Conservation (phyloP, 352 stramenopile genomes). For the Peronospora destructor region DNA sequence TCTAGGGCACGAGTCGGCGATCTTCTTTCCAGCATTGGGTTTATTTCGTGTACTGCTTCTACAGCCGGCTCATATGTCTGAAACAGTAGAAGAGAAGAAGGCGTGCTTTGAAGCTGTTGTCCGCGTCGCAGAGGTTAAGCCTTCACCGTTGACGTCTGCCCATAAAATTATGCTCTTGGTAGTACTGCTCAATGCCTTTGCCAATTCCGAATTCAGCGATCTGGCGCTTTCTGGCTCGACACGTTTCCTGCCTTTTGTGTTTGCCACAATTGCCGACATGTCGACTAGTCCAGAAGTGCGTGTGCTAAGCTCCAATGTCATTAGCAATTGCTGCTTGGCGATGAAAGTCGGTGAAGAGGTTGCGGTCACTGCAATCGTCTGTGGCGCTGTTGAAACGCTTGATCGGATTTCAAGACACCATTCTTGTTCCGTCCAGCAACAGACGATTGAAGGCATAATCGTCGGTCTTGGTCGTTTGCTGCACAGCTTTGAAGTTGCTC, state of each 20-base stretch:
- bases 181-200: constrained; percentile 61
- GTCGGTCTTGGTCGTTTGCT: constrained; percentile 57
- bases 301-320: constrained; percentile 48
- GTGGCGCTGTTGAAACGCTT: constrained; percentile 58
- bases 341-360: constrained; percentile 62
- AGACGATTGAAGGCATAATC: constrained; percentile 57
- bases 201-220: constrained; percentile 44
- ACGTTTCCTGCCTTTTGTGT: constrained; percentile 64
- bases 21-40: constrained; percentile 53
- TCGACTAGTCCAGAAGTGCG: constrained; percentile 36
- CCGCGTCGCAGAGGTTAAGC: constrained; percentile 25
- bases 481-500: constrained; percentile 50
- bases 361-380: constrained; percentile 64
- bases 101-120: constrained; percentile 49
- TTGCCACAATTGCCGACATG: constrained; percentile 38
- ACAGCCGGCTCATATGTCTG: constrained; percentile 18
- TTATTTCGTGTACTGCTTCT: constrained; percentile 61
- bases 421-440: constrained; percentile 24
- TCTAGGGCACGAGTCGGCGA: constrained; percentile 22
- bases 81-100: constrained; percentile 32
- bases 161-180: constrained; percentile 54
- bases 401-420: constrained; percentile 46
- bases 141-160: constrained; percentile 25
- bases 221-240: constrained; percentile 39
- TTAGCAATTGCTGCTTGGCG: constrained; percentile 68